Evolutionary conservation across 768 basidiomycete genomes (phyloP), one percentile per base, ranked within the genome.

Genomic region (Collybia mongolica): DNA sequence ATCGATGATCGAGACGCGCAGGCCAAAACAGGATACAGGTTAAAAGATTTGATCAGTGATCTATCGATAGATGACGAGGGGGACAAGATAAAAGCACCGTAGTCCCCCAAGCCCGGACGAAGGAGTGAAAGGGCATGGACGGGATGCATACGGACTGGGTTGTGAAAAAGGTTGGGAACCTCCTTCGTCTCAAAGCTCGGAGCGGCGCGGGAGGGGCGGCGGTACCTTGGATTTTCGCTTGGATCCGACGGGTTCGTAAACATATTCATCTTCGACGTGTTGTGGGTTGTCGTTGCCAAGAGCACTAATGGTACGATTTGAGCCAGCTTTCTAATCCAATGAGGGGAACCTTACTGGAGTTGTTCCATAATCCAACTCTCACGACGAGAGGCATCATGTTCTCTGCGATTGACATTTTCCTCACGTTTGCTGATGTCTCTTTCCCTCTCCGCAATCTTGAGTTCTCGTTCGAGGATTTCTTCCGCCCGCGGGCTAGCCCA

Each of bases 101-200:
- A 77, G 82, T 86, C 86, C 88, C 89, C 88, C 86, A 82, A 88
- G 85, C 88, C 88, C 88, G 80, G 86, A 85, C 84, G 85, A 88
- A 86, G 86, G 87, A 84, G 83, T 79, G 75, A 73, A 60, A 60
- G 69, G 68, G 69, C 66, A 69, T 63, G 72, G 72, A 68, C 62
- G 71, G 75, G 80, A 76, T 71, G 63, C 70, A 81, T 82, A 88
- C 86, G 80, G 81, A 88, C 82, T 81, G 71, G 82, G 81, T 76
- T 82, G 73, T 32, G 75, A 68, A 74, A 73, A 72, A 69, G 58
- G 67, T 70, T 73, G 69, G 71, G 65, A 62, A 68, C 82, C 90
- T 82, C 88, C 90, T 87, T 91, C 90, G 89, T 90, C 90, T 90
- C 86, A 91, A 80, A 90, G 85, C 86, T 90, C 88, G 74, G 88